phyloP scores from a whole-genome alignment of 176 grass and related monocot species.

The Carex scoparia region DNA sequence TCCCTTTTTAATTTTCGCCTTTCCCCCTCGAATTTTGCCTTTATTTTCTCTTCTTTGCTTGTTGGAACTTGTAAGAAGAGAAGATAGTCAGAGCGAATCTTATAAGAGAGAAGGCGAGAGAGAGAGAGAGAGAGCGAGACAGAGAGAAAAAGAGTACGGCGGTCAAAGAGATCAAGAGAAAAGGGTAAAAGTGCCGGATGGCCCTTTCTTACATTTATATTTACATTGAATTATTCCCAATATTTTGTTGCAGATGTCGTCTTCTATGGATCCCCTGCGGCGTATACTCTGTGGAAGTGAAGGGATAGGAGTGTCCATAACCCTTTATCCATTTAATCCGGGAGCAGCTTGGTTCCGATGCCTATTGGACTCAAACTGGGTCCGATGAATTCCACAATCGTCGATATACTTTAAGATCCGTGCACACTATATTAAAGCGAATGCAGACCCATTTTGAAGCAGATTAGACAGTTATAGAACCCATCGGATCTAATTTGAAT shows the following conservation, averaged over 20 bases:
- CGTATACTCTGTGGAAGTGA: not conserved
- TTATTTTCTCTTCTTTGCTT: not conserved
- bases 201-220: not conserved
- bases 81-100: constrained; percentile 32
- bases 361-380: no score
- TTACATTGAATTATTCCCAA: not conserved
- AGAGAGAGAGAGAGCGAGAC: not conserved
- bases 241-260: not conserved
- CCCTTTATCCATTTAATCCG: no score
- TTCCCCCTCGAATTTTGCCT: not conserved
- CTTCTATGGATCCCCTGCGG: not conserved
- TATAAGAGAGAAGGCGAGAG: not conserved
- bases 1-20: not conserved
- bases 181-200: not conserved
- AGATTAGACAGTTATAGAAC: no score
- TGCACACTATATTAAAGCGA: no score
- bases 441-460: no score
- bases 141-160: constrained; percentile 14
- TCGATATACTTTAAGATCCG: no score
- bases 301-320: no score
- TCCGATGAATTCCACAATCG: no score
- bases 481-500: no score
- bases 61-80: not conserved
- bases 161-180: constrained; percentile 29
- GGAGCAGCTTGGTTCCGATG: no score